These are phyloP conservation scores for Colletotrichum sp. DNA, from an alignment of 2,329 filamentous ascomycete genomes.

Conservation along the genomic window DNA sequence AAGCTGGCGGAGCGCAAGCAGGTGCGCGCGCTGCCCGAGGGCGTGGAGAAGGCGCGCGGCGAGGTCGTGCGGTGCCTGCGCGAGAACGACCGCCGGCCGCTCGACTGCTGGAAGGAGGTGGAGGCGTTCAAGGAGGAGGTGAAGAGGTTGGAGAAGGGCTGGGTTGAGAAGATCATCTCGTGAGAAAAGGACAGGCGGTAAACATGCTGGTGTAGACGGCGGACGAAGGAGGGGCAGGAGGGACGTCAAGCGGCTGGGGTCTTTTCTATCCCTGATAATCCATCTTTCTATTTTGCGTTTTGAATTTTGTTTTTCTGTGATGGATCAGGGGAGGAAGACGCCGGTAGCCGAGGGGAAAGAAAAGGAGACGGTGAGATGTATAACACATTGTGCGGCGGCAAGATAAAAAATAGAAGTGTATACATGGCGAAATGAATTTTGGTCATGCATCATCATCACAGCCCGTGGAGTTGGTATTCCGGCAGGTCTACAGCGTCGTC, in stretches of 20 bases:
- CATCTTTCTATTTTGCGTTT: conserved; percentile 12
- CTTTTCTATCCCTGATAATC: background rate
- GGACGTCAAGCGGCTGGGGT: too few species aligned
- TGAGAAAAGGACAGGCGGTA: conserved; percentile 24
- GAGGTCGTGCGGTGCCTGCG: conserved; percentile 82
- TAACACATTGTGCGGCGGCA: conserved; percentile 33
- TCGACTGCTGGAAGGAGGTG: conserved; percentile 95
- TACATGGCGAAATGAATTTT: conserved; percentile 17
- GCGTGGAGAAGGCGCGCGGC: conserved; percentile 75
- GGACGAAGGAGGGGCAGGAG: too few species aligned
- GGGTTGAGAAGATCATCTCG: conserved; percentile 81
- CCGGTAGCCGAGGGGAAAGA: too few species aligned
- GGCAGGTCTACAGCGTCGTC: background rate
- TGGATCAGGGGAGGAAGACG: background rate
- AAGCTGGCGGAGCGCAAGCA: conserved; percentile 69
- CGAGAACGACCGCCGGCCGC: conserved; percentile 82
- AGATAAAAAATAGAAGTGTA: conserved; percentile 6
- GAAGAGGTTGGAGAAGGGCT: conserved; percentile 80
- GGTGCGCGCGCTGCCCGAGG: conserved; percentile 71
- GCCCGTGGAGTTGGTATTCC: background rate
- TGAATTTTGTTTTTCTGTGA: conserved; percentile 15
- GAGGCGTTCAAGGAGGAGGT: conserved; percentile 91
- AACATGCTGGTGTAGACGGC: too few species aligned
- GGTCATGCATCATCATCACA: conserved; percentile 7
- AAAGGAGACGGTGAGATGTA: conserved; percentile 25